Conservation (phyloP, 345 rosid species). For the Crucihimalaya himalaica region DNA sequence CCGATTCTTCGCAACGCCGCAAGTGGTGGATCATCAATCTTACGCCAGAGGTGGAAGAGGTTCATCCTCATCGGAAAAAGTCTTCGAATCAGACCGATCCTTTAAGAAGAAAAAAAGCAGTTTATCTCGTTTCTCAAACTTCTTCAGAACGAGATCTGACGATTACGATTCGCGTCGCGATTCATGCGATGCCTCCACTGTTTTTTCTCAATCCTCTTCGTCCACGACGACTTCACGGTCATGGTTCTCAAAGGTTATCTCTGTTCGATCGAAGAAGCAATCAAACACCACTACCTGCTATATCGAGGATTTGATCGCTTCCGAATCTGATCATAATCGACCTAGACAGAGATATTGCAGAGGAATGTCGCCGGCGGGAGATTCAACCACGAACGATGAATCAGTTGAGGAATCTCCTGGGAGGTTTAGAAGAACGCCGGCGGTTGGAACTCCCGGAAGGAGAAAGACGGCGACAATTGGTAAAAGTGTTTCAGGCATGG, state of each 20-base stretch:
- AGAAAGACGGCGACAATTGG: constrained; percentile 31
- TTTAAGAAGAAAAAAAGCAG: constrained; percentile 44
- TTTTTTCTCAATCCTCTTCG: constrained; percentile 39
- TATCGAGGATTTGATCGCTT: constrained; percentile 39
- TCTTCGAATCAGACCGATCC: constrained; percentile 26
- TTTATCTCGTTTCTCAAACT: constrained; percentile 51
- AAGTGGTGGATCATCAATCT: constrained; percentile 39
- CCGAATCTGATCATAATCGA: constrained; percentile 14
- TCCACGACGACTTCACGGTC: constrained; percentile 43
- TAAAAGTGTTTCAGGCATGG: constrained; percentile 55
- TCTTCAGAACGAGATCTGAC: constrained; percentile 77
- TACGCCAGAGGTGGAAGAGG: constrained; percentile 15
- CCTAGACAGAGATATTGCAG: constrained; percentile 49
- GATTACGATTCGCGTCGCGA: constrained; percentile 47
- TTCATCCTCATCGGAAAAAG: constrained; percentile 29
- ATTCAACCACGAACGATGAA: constrained; percentile 38
- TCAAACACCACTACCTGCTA: constrained; percentile 20
- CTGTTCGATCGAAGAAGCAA: constrained; percentile 50
- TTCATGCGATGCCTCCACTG: constrained; percentile 31
- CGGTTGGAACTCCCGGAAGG: constrained; percentile 45
- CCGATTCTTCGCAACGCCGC: constrained; percentile 76
- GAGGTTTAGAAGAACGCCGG: constrained; percentile 44
- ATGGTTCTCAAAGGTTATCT: constrained; percentile 58
- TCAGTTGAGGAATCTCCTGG: constrained; percentile 51
- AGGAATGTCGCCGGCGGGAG: constrained; percentile 82